These are phyloP conservation scores for Spinacia oleracea DNA, from an alignment of 179 eudicot genomes.

Conservation along the genomic window DNA sequence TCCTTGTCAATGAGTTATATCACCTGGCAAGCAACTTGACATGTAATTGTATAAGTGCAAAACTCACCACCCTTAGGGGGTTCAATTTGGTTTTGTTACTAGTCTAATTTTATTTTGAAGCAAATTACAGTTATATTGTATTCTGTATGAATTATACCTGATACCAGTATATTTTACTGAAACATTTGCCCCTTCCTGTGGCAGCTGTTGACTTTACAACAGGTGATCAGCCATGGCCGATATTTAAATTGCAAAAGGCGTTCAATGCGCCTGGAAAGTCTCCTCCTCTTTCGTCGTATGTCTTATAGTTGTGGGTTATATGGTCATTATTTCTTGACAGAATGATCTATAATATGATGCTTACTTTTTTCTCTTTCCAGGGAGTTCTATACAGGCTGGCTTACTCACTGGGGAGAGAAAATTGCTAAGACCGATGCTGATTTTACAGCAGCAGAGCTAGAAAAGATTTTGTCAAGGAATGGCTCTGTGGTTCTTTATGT, in stretches of 20 bases:
- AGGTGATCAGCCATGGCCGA: conserved; percentile 94
- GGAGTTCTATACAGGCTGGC: conserved; percentile 99
- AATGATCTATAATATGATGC: conserved; percentile 22
- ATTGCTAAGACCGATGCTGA: conserved; percentile 71
- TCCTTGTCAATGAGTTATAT: not conserved
- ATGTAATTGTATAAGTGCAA: not conserved
- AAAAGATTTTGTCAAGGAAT: conserved; percentile 72
- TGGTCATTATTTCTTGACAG: not conserved
- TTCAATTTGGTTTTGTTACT: not conserved
- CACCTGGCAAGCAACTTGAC: not conserved
- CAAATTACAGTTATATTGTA: not conserved
- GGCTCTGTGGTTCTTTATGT: conserved; percentile 96
- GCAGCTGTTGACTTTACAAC: conserved; percentile 92
- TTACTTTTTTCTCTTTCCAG: conserved; percentile 44
- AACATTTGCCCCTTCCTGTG: conserved; percentile 23
- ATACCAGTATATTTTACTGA: conserved; percentile 4
- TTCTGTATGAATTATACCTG: not conserved
- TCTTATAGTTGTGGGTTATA: conserved; percentile 7
- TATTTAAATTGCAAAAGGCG: conserved; percentile 82
- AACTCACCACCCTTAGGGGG: not conserved
- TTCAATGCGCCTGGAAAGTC: conserved; percentile 97
- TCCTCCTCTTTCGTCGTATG: conserved; percentile 91
- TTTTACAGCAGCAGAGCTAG: conserved; percentile 70
- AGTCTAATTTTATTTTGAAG: not conserved
- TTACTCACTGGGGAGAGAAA: conserved; percentile 95